phyloP scores from a whole-genome alignment of 805 yeast species.

The Yamadazyma paraphyllophila region DNA sequence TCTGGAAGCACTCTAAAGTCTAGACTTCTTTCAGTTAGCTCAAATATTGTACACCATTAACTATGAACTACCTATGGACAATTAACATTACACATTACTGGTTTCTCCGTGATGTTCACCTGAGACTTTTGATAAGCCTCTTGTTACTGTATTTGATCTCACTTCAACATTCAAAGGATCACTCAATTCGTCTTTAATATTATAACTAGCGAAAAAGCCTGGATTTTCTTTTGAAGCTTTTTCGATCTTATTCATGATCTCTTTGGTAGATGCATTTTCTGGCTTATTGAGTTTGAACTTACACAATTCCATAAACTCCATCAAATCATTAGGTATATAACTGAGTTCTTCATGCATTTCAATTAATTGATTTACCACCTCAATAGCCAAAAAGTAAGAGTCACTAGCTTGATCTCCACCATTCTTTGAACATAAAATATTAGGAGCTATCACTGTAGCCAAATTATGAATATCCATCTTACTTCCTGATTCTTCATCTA shows the following conservation, averaged over 20 bases:
- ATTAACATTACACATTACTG: slow-evolving; percentile 13
- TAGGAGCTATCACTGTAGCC: slow-evolving; percentile 95
- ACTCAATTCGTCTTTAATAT: slow-evolving; percentile 13
- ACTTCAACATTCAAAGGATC: slow-evolving; percentile 25
- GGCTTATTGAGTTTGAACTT: slow-evolving; percentile 9
- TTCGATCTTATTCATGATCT: slow-evolving; percentile 32
- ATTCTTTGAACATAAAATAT: slow-evolving; percentile 62
- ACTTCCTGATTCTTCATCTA: slow-evolving; percentile 81
- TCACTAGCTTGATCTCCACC: slow-evolving; percentile 48
- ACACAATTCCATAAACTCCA: slow-evolving; percentile 47
- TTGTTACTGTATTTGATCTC: slow-evolving; percentile 27
- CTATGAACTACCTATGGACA: neutral
- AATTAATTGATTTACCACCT: slow-evolving; percentile 80
- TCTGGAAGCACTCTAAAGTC: too few species aligned
- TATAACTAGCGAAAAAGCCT: slow-evolving; percentile 23
- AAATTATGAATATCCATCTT: slow-evolving; percentile 95
- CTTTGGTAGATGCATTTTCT: slow-evolving; percentile 31
- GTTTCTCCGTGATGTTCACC: slow-evolving; percentile 33
- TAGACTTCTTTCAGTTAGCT: too few species aligned
- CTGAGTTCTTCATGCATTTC: slow-evolving; percentile 77
- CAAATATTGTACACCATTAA: neutral
- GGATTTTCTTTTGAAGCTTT: slow-evolving; percentile 32
- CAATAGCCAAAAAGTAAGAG: slow-evolving; percentile 83
- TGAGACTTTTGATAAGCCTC: slow-evolving; percentile 28
- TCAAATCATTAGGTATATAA: slow-evolving; percentile 67